Evolutionary conservation across 2,329 filamentous ascomycete genomes (phyloP), one percentile per base, ranked within the genome.

Genomic region (Zymoseptoria ardabiliae): DNA sequence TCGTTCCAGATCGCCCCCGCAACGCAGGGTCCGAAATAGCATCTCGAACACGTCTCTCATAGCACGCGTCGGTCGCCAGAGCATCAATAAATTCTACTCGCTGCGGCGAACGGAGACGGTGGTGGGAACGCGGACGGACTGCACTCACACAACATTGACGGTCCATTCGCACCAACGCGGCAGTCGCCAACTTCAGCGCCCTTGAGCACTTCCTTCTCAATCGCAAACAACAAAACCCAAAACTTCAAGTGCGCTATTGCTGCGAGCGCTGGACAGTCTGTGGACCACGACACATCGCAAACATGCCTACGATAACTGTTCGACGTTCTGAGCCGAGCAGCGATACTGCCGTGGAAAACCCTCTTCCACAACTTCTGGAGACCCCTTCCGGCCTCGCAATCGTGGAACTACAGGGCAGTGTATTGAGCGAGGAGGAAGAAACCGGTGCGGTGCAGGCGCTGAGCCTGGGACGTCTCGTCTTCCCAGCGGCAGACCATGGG

Each of bases 371-470:
- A n/a, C 81, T 96, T 63, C 83, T 97, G 17, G 89, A 92, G 68
- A 97, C 93, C 0, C 94, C 94, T 0, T 86, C 89, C 0, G 94
- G 94, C 55, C 83, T 97, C 49, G 93, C 93, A 19, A 81, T 99
- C 52, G 80, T 99, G 59, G 94, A 97, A 76, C 84, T 99, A 13
- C 94, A 99, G 78, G 94, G 92, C 62, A 90, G 85, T 13, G 87
- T 99, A 76, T 93, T 95, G 73, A 79, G 91, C 86, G 90, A 7
- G 63, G 53, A 64, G 4, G 53, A 76, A 2, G 65, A 72, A 28
- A 67, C 64, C n/a, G 61, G 69, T 8, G 45, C 60, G 22, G 59
- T 54, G 17, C 41, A 35, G 69, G 66, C 56, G 9, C 83, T 84
- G 1, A 75, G 79, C 23, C 80, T 96, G 64, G 91, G 91, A 30